Base-by-base conservation (phyloP, 495 filamentous ascomycete genomes). In the Acidiella bohemica region DNA sequence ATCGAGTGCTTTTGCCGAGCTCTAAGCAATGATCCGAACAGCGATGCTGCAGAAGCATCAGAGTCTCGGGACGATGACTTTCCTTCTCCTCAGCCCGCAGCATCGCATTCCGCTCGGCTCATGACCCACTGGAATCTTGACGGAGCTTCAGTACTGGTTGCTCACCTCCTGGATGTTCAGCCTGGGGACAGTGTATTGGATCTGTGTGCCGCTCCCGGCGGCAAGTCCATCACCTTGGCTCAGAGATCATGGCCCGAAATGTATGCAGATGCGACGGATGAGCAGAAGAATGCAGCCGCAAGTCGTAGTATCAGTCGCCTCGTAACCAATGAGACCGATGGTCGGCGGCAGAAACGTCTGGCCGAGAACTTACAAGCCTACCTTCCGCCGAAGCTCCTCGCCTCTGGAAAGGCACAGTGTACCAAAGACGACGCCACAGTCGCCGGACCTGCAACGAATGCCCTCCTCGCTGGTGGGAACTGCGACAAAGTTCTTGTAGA, bases 111-210 rank as follows among this genome's bases (percentile, higher is more conserved):
- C 2, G 11, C 25, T 5, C 32, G 27, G 10, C 17, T 44, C 1
- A 19, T 49, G 34, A 32, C 46, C 1, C 46, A 44, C 35, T 44
- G 46, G 46, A 49, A 44, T 30, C 22, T 49, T 6, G 46, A 49
- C 21, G 46, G 36, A 14, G 46, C 41, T 2, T 49, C 46, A 1
- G 34, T 26, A 11, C 40, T 44, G 1, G 46, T 40, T 4, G 46
- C 36, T 11, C 20, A 29, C 10, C n/a, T 49, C 7, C 46, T 49
- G 9, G 27, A 44, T 21, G 41, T 39, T 4, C 25, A 27, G 18
- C 34, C 35, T 16, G 28, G 34, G 10, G 46, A 44, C 18, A 43
- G 26, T 20, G 46, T 44, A 7, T 21, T 49, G 7, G 46, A 49
- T 27, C 41, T 48, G 9, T 49, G 46, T 27, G 46, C 46, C 6